Evolutionary conservation across 2,329 filamentous ascomycete species (phyloP).

Genomic region (Aspergillus fischeri): DNA sequence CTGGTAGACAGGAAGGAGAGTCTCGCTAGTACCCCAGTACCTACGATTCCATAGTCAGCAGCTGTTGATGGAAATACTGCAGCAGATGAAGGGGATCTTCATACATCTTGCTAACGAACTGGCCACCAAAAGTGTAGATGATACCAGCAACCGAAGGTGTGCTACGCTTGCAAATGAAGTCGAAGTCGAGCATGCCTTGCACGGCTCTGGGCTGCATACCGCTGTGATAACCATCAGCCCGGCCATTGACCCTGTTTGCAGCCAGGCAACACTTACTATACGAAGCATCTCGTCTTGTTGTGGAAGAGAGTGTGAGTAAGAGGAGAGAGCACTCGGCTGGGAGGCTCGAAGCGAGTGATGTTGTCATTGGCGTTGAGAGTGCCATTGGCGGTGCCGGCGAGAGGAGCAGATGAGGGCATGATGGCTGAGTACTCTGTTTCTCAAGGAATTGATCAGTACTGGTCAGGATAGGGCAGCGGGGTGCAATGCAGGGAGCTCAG

Average conservation of each 20-base stretch:
- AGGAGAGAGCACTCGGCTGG: slow-evolving; percentile 88
- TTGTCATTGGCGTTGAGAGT: slow-evolving; percentile 84
- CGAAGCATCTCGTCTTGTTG: slow-evolving; percentile 99
- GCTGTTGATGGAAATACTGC: background rate
- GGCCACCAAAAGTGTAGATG: slow-evolving; percentile 99
- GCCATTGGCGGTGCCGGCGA: slow-evolving; percentile 49
- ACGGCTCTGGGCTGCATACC: slow-evolving; percentile 94
- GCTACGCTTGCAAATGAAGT: slow-evolving; percentile 99
- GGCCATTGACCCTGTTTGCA: background rate
- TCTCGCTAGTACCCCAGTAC: slow-evolving; percentile 99
- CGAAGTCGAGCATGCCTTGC: slow-evolving; percentile 95
- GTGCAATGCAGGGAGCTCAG: background rate
- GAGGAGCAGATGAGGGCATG: slow-evolving; percentile 54
- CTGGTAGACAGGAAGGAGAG: slow-evolving; percentile 96
- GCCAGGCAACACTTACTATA: slow-evolving; percentile 62
- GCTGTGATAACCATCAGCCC: slow-evolving; percentile 38
- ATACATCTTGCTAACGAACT: slow-evolving; percentile 99
- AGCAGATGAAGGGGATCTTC: slow-evolving; percentile 12
- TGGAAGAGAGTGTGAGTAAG: slow-evolving; percentile 91
- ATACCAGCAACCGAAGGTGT: slow-evolving; percentile 97
- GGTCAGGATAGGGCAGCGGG: background rate
- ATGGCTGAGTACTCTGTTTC: slow-evolving; percentile 28
- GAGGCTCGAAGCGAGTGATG: slow-evolving; percentile 91
- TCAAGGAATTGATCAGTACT: background rate
- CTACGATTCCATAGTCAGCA: slow-evolving; percentile 26